Evolutionary conservation across 345 rosid species (phyloP), one percentile per base, ranked within the genome.

Genomic region (Melaleuca alternifolia): DNA sequence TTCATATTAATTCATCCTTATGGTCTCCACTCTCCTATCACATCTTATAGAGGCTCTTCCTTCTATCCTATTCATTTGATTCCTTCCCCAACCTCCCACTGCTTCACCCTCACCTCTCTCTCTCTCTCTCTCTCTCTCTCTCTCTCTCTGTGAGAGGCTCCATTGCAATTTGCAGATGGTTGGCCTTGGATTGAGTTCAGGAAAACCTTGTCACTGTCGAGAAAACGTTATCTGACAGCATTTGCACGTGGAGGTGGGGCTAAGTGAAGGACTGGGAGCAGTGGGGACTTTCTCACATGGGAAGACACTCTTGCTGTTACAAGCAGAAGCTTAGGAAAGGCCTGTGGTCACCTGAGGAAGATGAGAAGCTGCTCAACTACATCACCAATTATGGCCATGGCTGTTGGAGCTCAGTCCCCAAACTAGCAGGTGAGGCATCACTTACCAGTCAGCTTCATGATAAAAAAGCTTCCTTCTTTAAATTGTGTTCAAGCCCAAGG

Each of bases 321-420:
- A 94, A 93, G 91, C 98, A 94, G 93, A 94, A 94, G 90, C 90
- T 95, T 48, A 92, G 96, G 87, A 95, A 95, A 89, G 98, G 98
- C 81, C 92, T 95, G 52, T 95, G 98, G 98, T 95, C 97, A 79
- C 98, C 98, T 51, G 98, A 95, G 85, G 98, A 95, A 93, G 97
- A 95, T 82, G 98, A 94, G 93, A 95, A 93, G 83, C 96, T 95
- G 88, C 94, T 94, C 37, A 89, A 87, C 90, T 93, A 94, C 85
- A 93, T 95, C 82, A 94, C 94, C 30, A 92, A 89, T 83, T 92
- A 94, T 51, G 98, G 98, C 5, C 97, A 94, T 88, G 98, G 97
- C 15, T 95, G 98, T 79, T 95, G 98, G 98, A 94, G 98, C 88
- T 92, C 98, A 88, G 98, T 95, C 83, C 97, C 98, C 51, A 95